Evolutionary conservation across 352 stramenopile genomes (phyloP), one percentile per base, ranked within the genome.

Genomic region (Phytophthora tentaculata): DNA sequence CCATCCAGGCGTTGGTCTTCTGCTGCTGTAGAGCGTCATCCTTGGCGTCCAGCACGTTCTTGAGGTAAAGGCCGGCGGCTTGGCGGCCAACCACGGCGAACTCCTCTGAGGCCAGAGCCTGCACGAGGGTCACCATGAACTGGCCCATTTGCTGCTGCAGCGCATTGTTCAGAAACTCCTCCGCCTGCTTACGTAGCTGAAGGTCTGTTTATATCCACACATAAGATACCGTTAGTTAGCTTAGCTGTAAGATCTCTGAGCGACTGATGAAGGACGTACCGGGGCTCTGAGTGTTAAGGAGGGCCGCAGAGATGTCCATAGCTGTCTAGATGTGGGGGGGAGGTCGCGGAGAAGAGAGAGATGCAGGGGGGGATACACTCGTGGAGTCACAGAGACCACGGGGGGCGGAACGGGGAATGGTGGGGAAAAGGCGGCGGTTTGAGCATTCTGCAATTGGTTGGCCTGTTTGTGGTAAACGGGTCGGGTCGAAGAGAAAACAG

Each of bases 1-100:
- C 80, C 71, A 93, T 85, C 87, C 87, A 95, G 2, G 85, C 79
- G 45, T 86, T 74, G 48, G 89, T 83, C 61, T 95, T 95, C 60
- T 93, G 85, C 64, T 86, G 71, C 68, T 92, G 87, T n/a, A 95
- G 67, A 24, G 69, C 81, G 56, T 91, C 84, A 70, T 95, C 86
- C 73, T 95, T 95, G 53, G 87, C 87, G 64, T 94, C 87, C 61
- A 95, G 70, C 50, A 95, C 84, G 68, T 95, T 95, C 76, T 95
- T 95, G 19, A 95, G 72, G 73, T 94, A 95, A 12, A 95, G 59
- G n/a, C 87, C 87, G 16, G 87, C 87, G 43, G 84, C 84, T 57
- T 95, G 87, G 32, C 87, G 85, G 12, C 87, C 87, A 17, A 90
- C 80, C 13, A 89, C 82, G 12, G 81, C 79, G 61, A 95, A 95